These are phyloP conservation scores for Oryza officinalis DNA, from an alignment of 176 grass and related monocot species.

Conservation along the genomic window DNA sequence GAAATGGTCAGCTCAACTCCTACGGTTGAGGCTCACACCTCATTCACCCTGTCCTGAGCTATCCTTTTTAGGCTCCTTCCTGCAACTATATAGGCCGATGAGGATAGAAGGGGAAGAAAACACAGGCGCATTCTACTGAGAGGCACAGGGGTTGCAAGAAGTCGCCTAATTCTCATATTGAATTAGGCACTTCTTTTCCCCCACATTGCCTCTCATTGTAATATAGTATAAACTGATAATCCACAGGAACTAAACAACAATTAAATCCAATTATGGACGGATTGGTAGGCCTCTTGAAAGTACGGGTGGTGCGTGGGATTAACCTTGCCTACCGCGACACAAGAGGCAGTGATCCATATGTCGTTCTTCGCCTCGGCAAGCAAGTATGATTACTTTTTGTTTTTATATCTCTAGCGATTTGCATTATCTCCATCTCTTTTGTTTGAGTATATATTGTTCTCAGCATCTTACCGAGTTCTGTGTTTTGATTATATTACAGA, in stretches of 20 bases:
- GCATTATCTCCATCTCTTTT: neutral
- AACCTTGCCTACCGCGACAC: constrained; percentile 88
- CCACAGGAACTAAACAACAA: neutral
- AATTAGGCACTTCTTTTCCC: constrained; percentile 59
- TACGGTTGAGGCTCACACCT: constrained; percentile 7
- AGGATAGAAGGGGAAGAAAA: neutral
- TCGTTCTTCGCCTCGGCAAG: constrained; percentile 66
- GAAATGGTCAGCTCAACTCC: constrained; percentile 38
- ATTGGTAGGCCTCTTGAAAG: constrained; percentile 63
- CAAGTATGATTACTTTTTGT: constrained; percentile 37
- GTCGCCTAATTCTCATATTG: constrained; percentile 39
- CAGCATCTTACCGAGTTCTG: neutral
- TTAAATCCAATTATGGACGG: constrained; percentile 54
- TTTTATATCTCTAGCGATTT: neutral
- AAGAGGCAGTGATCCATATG: constrained; percentile 86
- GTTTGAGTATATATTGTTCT: neutral
- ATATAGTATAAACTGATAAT: neutral
- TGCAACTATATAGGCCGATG: constrained; percentile 27
- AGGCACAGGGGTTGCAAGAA: constrained; percentile 47
- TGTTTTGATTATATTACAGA: constrained; percentile 36
- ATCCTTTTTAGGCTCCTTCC: neutral
- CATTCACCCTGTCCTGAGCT: neutral
- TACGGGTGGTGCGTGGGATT: constrained; percentile 65
- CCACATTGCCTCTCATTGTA: constrained; percentile 23
- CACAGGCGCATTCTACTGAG: neutral